Conservation (phyloP, 768 basidiomycete genomes). For the Boletus reticuloceps region DNA sequence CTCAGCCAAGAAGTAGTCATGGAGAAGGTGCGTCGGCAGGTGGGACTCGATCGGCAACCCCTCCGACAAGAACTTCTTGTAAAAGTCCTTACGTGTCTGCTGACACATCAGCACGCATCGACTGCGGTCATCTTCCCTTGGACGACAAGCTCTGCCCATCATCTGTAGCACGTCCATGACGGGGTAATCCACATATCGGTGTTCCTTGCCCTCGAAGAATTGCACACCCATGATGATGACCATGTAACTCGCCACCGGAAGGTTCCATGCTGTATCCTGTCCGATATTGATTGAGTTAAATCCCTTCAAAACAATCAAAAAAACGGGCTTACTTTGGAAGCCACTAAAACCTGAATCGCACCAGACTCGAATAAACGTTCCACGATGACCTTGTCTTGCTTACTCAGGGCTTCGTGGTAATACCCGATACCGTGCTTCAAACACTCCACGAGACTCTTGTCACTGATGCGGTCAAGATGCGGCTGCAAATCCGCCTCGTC, state of each 20-base stretch:
- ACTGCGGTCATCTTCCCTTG: conserved; percentile 81
- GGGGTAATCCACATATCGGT: conserved; percentile 96
- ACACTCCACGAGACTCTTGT: conserved; percentile 72
- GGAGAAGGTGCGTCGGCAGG: conserved; percentile 82
- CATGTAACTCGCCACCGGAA: conserved; percentile 94
- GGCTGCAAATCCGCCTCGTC: conserved; percentile 79
- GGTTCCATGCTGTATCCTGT: conserved; percentile 93
- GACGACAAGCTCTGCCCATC: conserved; percentile 98
- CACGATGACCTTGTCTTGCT: conserved; percentile 92
- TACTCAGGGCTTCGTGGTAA: conserved; percentile 90
- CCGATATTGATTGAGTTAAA: neutral
- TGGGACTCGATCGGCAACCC: conserved; percentile 98
- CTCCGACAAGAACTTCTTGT: conserved; percentile 96
- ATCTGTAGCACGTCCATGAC: conserved; percentile 99
- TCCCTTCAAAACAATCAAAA: neutral
- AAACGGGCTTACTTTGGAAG: conserved; percentile 69
- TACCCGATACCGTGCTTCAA: conserved; percentile 90
- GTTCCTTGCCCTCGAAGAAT: conserved; percentile 93
- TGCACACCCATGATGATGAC: conserved; percentile 99
- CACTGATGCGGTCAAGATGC: conserved; percentile 82
- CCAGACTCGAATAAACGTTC: conserved; percentile 91
- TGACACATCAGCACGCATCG: conserved; percentile 98
- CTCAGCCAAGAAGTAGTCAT: conserved; percentile 98
- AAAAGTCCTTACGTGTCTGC: conserved; percentile 97
- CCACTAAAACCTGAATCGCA: conserved; percentile 91